Evolutionary conservation across 192 early-diverging fungal genomes (phyloP), one percentile per base, ranked within the genome.

Genomic region (Lobosporangium transversale): DNA sequence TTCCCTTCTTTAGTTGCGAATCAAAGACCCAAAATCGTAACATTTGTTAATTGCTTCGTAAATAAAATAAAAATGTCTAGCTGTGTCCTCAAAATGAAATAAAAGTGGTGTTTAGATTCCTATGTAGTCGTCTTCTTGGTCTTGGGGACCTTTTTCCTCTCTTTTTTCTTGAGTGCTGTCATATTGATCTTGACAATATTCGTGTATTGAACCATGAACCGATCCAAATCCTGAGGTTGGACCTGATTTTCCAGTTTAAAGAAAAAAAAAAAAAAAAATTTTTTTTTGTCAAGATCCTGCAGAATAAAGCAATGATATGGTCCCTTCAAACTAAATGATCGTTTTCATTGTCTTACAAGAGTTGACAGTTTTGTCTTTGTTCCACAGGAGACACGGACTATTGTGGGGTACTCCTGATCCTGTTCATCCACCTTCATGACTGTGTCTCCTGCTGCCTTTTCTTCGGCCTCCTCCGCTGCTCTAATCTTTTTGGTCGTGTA

Each of bases 141-240:
- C 57, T 76, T 76, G 35, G 45, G 29, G 9, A 58, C 59, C 65
- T 76, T 76, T 76, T 76, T 76, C 73, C 73, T 66, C 24, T 76
- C 73, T 48, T 76, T 76, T 53, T 76, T 76, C 59, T 76, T 76
- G 47, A 76, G 64, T 21, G 64, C 60, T 30, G 62, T 59, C 73
- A 76, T 76, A 40, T 67, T 76, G 58, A 76, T 76, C 59, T 76
- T 63, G 64, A 76, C 48, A 33, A 76, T 76, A 30, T 67, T 76
- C 14, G 73, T 76, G 58, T 76, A 76, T 45, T 76, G 73, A 7
- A 76, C 73, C 73, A 76, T 76, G 40, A 76, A 76, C 26, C 73
- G 51, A 18, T 76, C 73, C 53, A 76, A 40, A 67, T 76, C 73
- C 35, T 76, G 73, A 17, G 73, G 73, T 36, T 76, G 73, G 5